phyloP scores from a whole-genome alignment of 176 grass and related monocot species.

The Ensete ventricosum region DNA sequence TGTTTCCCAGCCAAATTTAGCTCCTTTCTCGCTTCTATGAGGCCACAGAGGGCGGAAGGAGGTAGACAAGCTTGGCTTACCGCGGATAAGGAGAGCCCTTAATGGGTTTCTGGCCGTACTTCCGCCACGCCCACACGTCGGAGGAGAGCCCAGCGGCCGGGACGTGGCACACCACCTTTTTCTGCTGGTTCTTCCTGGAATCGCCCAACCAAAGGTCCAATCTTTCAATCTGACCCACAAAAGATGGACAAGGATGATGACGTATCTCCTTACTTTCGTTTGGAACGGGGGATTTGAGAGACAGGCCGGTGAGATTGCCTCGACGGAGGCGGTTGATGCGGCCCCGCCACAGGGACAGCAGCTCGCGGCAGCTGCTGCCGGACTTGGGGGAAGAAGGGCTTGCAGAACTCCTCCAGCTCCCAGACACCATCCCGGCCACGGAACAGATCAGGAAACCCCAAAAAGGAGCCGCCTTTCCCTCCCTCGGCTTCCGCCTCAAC shows the following conservation, averaged over 20 bases:
- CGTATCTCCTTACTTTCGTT: constrained; percentile 39
- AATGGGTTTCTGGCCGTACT: constrained; percentile 97
- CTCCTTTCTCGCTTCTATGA: neutral
- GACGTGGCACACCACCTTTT: constrained; percentile 44
- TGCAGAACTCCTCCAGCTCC: constrained; percentile 44
- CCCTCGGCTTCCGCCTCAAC: neutral
- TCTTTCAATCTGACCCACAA: neutral
- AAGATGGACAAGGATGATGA: neutral
- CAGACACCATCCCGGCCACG: neutral
- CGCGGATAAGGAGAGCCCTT: constrained; percentile 79
- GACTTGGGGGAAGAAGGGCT: constrained; percentile 26
- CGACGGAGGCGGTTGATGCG: neutral
- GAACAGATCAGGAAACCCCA: constrained; percentile 17
- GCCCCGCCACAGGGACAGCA: neutral
- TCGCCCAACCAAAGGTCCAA: constrained; percentile 4
- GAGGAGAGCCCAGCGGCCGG: constrained; percentile 31
- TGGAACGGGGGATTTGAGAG: constrained; percentile 31
- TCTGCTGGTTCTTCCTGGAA: constrained; percentile 59
- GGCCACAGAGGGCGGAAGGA: neutral
- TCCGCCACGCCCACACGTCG: constrained; percentile 86
- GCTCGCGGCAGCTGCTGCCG: neutral
- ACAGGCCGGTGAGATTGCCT: constrained; percentile 10
- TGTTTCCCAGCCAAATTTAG: constrained; percentile 10
- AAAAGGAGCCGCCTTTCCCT: neutral
- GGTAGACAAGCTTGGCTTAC: constrained; percentile 10